Conservation (phyloP, 768 basidiomycete genomes). For the Collybiopsis luxurians region DNA sequence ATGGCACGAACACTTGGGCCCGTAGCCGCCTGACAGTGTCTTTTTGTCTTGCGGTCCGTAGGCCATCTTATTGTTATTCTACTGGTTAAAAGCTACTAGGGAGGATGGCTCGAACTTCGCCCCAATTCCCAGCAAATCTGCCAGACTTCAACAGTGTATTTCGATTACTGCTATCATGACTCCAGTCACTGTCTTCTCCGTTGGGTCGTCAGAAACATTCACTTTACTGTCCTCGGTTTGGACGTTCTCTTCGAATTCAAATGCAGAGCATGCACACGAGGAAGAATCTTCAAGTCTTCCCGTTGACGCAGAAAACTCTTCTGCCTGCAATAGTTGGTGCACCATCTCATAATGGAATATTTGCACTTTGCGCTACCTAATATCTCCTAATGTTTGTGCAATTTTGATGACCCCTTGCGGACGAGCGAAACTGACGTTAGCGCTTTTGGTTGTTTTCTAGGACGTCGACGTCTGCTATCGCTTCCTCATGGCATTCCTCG, state of each 20-base stretch:
- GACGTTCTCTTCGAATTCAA: neutral
- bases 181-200: neutral
- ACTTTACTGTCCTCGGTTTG: neutral
- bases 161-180: neutral
- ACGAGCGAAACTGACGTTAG: too few relatives aligned
- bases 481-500: too few relatives aligned
- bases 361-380: neutral
- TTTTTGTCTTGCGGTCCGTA: neutral
- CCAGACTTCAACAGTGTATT: too few relatives aligned
- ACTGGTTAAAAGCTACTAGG: too few relatives aligned
- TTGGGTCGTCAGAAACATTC: constrained; percentile 3
- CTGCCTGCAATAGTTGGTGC: neutral
- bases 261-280: neutral
- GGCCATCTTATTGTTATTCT: constrained; percentile 3
- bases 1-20: too few relatives aligned
- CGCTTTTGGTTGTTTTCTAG: too few relatives aligned
- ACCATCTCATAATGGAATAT: neutral
- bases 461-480: too few relatives aligned
- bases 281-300: neutral
- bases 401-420: too few relatives aligned
- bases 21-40: too few relatives aligned
- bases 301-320: neutral
- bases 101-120: too few relatives aligned
- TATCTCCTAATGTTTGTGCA: too few relatives aligned
- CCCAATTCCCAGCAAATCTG: too few relatives aligned